Evolutionary conservation across 2,329 filamentous ascomycete species (phyloP).

Genomic region (Colletotrichum scovillei): DNA sequence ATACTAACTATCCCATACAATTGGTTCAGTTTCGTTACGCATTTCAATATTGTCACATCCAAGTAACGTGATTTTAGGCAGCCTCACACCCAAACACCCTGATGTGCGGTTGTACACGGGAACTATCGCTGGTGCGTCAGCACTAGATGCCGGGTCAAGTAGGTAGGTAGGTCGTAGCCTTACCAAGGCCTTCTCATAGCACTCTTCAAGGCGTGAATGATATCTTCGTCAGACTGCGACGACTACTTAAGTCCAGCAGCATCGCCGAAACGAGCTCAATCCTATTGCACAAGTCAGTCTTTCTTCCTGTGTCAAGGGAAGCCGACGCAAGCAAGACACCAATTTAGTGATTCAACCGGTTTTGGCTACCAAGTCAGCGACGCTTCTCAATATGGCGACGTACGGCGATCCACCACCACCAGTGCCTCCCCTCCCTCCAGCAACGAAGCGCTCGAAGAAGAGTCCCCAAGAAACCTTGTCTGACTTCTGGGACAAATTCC

Average conservation of each 20-base stretch:
- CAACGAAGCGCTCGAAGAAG: slow-evolving; percentile 34
- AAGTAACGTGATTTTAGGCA: neutral
- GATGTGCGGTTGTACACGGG: neutral
- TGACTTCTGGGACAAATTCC: slow-evolving; percentile 56
- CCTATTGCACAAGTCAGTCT: neutral
- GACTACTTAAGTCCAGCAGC: neutral
- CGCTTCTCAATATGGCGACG: slow-evolving; percentile 11
- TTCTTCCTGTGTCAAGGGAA: neutral
- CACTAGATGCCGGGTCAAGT: neutral
- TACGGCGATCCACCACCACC: slow-evolving; percentile 18
- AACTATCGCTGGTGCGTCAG: slow-evolving; percentile 21
- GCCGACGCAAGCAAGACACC: neutral
- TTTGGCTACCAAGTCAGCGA: neutral
- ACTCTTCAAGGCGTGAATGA: neutral
- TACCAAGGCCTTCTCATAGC: neutral
- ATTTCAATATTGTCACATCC: neutral
- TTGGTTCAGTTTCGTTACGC: neutral
- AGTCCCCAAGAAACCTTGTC: slow-evolving; percentile 54
- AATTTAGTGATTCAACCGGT: neutral
- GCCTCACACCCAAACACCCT: neutral
- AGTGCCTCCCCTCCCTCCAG: neutral
- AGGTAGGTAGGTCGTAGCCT: neutral
- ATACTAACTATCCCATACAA: neutral
- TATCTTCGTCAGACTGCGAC: neutral
- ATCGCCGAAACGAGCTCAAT: neutral